These are phyloP conservation scores for Kwoniella botswanensis DNA, from an alignment of 768 basidiomycete genomes.

Conservation along the genomic window DNA sequence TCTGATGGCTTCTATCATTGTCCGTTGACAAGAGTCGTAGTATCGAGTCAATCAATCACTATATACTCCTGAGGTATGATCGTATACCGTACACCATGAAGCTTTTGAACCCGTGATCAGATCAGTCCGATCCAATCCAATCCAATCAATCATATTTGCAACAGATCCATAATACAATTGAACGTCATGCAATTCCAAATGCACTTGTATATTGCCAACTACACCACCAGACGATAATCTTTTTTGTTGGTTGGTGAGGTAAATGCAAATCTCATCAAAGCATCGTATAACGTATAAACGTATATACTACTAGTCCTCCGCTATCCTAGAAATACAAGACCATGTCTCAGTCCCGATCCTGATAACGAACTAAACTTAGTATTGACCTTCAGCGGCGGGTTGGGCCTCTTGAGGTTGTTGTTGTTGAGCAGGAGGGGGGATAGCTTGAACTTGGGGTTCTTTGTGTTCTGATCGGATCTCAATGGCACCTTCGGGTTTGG, in stretches of 20 bases:
- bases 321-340: neutral
- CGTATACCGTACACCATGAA: too few species aligned
- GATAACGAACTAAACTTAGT: constrained; percentile 14
- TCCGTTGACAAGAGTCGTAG: too few species aligned
- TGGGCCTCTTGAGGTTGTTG: constrained; percentile 33
- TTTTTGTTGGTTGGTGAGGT: neutral
- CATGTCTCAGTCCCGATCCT: neutral
- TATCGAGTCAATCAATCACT: too few species aligned
- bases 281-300: constrained; percentile 9
- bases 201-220: too few species aligned
- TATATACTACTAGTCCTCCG: neutral
- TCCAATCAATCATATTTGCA: too few species aligned
- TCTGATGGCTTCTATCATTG: too few species aligned
- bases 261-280: constrained; percentile 5
- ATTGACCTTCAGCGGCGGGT: constrained; percentile 25
- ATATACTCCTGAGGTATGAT: too few species aligned
- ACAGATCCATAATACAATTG: too few species aligned
- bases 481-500: constrained; percentile 84
- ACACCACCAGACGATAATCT: too few species aligned
- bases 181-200: too few species aligned
- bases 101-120: too few species aligned
- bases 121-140: too few species aligned
- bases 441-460: constrained; percentile 61
- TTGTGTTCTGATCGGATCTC: constrained; percentile 90
- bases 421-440: constrained; percentile 28